Percentiles rank a stretch among this genome's conserved stretches.
phyloP scores from a whole-genome alignment of 305 asterid genomes.

The Lippia alba region DNA sequence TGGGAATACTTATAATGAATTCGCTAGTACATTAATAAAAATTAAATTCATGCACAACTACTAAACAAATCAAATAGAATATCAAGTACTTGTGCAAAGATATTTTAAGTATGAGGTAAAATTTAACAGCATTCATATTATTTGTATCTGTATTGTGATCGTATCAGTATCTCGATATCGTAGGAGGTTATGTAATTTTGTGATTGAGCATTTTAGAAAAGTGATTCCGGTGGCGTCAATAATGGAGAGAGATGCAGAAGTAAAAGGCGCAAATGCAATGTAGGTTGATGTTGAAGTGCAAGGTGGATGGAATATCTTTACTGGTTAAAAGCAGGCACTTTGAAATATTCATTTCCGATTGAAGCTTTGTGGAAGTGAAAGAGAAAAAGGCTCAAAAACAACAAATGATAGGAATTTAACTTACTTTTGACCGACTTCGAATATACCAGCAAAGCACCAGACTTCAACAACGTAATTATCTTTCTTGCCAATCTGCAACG shows the following conservation, averaged over 20 bases:
- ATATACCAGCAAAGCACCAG: slow-evolving; percentile 39
- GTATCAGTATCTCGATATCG: too few relatives aligned
- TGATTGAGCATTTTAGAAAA: too few relatives aligned
- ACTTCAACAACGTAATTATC: background rate
- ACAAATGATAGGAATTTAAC: slow-evolving; percentile 26
- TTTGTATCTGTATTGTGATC: too few relatives aligned
- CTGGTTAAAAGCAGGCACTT: slow-evolving; percentile 16
- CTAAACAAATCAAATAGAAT: too few relatives aligned
- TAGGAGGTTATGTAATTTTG: too few relatives aligned
- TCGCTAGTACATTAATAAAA: too few relatives aligned
- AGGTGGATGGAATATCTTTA: slow-evolving; percentile 30
- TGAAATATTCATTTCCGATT: slow-evolving; percentile 40
- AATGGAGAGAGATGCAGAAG: background rate
- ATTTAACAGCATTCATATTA: too few relatives aligned
- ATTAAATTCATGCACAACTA: too few relatives aligned
- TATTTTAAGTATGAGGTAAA: too few relatives aligned
- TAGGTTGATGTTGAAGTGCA: slow-evolving; percentile 3
- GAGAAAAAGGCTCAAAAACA: slow-evolving; percentile 21
- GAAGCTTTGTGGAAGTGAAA: slow-evolving; percentile 29
- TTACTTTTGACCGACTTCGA: slow-evolving; percentile 36
- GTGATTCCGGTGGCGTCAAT: too few relatives aligned
- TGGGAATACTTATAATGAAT: too few relatives aligned
- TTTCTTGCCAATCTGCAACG: background rate
- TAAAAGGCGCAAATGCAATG: slow-evolving; percentile 22
- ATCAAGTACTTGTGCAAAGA: too few relatives aligned